These are phyloP conservation scores for Trametes sanguinea DNA, from an alignment of 768 basidiomycete species.

Conservation along the genomic window DNA sequence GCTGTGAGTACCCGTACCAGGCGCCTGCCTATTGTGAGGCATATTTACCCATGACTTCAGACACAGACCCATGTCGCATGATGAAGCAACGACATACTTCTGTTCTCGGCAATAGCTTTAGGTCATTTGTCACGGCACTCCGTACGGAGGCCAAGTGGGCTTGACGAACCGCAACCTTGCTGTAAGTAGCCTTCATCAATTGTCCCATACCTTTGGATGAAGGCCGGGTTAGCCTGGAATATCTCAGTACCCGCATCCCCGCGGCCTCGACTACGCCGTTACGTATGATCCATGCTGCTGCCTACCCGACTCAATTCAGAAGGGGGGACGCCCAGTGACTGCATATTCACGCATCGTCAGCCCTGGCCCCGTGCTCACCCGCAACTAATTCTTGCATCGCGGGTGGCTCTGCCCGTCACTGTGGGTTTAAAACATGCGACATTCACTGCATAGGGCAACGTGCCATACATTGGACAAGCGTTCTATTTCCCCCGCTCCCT, in stretches of 20 bases:
- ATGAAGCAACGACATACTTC: too few species aligned
- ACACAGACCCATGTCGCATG: too few species aligned
- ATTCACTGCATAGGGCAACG: too few species aligned
- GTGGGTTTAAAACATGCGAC: background rate
- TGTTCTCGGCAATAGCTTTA: too few species aligned
- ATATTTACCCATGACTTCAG: too few species aligned
- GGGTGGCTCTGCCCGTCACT: background rate
- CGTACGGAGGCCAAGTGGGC: background rate
- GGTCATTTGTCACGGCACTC: background rate
- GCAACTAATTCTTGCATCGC: background rate
- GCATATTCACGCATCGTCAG: background rate
- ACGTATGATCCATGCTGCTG: constrained; percentile 1
- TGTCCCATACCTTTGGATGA: background rate
- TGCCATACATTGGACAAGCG: too few species aligned
- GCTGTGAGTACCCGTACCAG: too few species aligned
- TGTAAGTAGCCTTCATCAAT: background rate
- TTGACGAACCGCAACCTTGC: background rate
- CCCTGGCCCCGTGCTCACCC: background rate
- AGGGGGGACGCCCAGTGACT: background rate
- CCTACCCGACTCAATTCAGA: constrained; percentile 11
- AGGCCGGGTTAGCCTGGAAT: background rate
- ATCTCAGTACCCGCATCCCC: background rate
- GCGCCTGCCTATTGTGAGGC: too few species aligned
- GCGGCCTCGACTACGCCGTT: background rate
- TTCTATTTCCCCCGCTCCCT: too few species aligned